Conservation (phyloP, 495 filamentous ascomycete genomes). For the Penicillium manginii region DNA sequence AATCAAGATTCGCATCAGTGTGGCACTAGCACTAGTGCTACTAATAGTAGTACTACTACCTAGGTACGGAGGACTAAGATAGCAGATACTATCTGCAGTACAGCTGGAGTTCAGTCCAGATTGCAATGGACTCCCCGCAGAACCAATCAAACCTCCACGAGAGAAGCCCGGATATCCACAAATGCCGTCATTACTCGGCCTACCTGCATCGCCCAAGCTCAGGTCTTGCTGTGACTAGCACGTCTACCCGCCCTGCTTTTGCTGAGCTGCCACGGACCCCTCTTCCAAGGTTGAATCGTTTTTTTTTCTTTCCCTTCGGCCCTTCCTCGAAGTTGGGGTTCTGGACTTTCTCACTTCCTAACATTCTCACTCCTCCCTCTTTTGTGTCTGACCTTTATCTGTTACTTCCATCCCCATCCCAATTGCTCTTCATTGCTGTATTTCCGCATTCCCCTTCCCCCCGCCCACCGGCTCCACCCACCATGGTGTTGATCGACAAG, state of each 20-base stretch:
- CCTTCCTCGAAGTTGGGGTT: neutral
- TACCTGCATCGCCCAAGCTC: neutral
- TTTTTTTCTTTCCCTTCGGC: neutral
- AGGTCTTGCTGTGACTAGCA: neutral
- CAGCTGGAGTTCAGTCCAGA: conserved; percentile 11
- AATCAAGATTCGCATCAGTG: neutral
- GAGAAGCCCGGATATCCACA: conserved; percentile 12
- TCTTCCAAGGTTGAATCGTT: neutral
- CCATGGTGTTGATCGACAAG: conserved; percentile 86
- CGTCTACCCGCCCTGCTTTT: too few species aligned
- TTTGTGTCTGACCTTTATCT: neutral
- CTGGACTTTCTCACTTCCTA: neutral
- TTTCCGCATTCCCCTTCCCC: neutral
- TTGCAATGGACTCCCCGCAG: conserved; percentile 5
- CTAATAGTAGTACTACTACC: too few species aligned
- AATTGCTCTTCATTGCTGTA: conserved; percentile 5
- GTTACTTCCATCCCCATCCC: neutral
- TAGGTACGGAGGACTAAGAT: too few species aligned
- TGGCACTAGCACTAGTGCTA: too few species aligned
- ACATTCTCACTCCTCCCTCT: neutral
- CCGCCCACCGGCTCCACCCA: conserved; percentile 22
- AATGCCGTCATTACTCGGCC: conserved; percentile 19
- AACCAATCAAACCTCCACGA: conserved; percentile 10
- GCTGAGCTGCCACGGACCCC: neutral
- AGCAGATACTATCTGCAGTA: too few species aligned